Evolutionary conservation across 1,139 yeast genomes (phyloP), one percentile per base, ranked within the genome.

Genomic region (Kodamaea suecica): DNA sequence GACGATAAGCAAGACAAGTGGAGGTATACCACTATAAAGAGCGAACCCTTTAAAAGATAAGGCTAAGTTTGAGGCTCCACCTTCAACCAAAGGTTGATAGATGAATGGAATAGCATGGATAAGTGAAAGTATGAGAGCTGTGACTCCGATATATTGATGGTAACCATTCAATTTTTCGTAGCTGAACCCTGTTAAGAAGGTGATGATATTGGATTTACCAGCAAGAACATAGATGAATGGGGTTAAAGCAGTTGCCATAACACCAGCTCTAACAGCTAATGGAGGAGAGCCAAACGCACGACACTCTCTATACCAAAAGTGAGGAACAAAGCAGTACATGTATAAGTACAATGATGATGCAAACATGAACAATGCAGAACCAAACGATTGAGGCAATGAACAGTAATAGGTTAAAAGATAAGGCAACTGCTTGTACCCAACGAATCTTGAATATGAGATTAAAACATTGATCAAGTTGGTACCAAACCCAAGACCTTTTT

Each of bases 271-370:
- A 1, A 74, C 70, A 0, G 77, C 78, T 31, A 77, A 44, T n/a
- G 84, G 84, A n/a, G 84, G 81, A 1, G 80, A 65, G 1, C 84
- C 85, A 53, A 78, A 78, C 0, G 76, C 77, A 4, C 55, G 34
- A 50, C 85, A 79, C 0, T 61, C 74, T 43, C 84, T 57, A 47
- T 73, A 74, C 72, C 76, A 78, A 36, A 66, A 65, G 39, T 72
- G 78, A 4, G 84, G 84, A 1, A 63, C 57, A 17, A 67, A 53
- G 31, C 71, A 55, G 48, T 67, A 71, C 35, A 76, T 66, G 9
- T 69, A 49, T 31, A 73, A 44, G 49, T 72, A 78, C n/a, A 75
- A 40, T 2, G 71, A 49, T 1, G 76, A 61, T 0, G 61, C 61
- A 4, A 54, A 37, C 29, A 76, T 49, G 29, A 73, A 52, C n/a